Percentiles rank a stretch among this genome's conserved stretches.
Evolutionary conservation across 2,329 filamentous ascomycete species (phyloP).

Genomic region (Monosporascus ibericus): DNA sequence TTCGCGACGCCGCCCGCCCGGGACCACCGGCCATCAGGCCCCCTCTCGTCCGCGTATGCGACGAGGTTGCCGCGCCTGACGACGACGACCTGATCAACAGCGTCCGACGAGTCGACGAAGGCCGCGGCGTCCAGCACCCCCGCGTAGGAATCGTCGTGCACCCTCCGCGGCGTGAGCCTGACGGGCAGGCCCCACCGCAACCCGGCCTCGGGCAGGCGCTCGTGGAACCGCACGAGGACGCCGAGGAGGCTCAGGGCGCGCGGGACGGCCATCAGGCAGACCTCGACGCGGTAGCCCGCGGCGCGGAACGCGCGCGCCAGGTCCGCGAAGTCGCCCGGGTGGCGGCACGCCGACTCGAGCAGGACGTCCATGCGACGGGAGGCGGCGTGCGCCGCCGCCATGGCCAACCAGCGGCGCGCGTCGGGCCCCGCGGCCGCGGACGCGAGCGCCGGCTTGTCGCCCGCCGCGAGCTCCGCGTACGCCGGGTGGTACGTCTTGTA

Average conservation of each 20-base stretch:
- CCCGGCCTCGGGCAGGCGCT: slow-evolving; percentile 28
- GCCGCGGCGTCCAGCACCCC: slow-evolving; percentile 31
- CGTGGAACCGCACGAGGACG: slow-evolving; percentile 34
- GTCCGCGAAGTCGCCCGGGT: slow-evolving; percentile 33
- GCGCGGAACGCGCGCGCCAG: slow-evolving; percentile 29
- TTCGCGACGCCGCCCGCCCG: slow-evolving; percentile 10
- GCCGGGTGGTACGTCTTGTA: slow-evolving; percentile 43
- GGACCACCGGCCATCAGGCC: slow-evolving; percentile 1
- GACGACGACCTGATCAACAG: slow-evolving; percentile 31
- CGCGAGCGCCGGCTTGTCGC: slow-evolving; percentile 26
- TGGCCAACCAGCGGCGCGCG: slow-evolving; percentile 38
- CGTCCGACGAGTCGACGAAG: slow-evolving; percentile 28
- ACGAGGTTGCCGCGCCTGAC: slow-evolving; percentile 33
- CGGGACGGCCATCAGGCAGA: slow-evolving; percentile 37
- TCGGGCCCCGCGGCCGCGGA: slow-evolving; percentile 33
- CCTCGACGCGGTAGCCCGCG: slow-evolving; percentile 31
- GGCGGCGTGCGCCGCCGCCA: slow-evolving; percentile 30
- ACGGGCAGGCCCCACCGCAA: slow-evolving; percentile 28
- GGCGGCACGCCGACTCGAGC: slow-evolving; percentile 39
- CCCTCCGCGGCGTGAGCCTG: slow-evolving; percentile 34
- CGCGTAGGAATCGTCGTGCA: slow-evolving; percentile 41
- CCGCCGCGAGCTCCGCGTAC: slow-evolving; percentile 27
- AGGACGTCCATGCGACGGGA: slow-evolving; percentile 29
- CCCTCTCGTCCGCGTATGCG: slow-evolving; percentile 20
- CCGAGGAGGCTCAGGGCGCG: slow-evolving; percentile 35